Base-by-base conservation (phyloP, 192 early-diverging fungal genomes). In the Lobulomyces angularis region DNA sequence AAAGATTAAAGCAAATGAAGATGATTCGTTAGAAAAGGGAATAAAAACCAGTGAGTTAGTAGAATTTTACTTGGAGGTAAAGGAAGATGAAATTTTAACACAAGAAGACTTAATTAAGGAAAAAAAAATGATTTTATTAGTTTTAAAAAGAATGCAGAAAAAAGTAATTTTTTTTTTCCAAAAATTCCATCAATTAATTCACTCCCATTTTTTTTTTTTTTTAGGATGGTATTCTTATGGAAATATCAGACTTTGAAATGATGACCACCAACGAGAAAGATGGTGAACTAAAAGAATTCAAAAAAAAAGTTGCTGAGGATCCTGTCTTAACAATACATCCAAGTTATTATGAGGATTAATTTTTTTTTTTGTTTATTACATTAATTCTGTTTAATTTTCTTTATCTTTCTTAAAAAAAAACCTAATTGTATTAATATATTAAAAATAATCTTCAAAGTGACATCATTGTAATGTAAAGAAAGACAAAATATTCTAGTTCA, bases 21-120 rank as follows among this genome's bases (percentile, higher is more conserved):
- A 37, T 3, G 28, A 49, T 21, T 41, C 32, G 5, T 40, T 27
- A 6, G 28, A 44, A 11, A 40, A 29, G 3, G 69, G 69, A 8
- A 45, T 74, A 35, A 49, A 62, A n/a, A 57, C 59, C 22, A 61
- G 53, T 3, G 74, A 71, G 6, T 49, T 89, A 12, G 52, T 84
- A 1, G 65, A 73, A 18, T 84, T 80, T 77, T 89, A 80, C 45
- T 41, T 87, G n/a, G 70, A 76, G 41, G 59, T 68, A 53, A 54
- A 64, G 37, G 81, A 83, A 46, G 67, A 76, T 25, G 53, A 43
- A 12, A 47, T 87, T 19, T 66, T 77, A 30, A 46, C 49, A 12
- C 80, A 81, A 51, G 76, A 86, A 19, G 62, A 69, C 6, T 62
- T 79, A 26, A 41, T 46, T 5, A 30, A 45, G n/a, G 77, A 89